Evolutionary conservation across 2,329 filamentous ascomycete species (phyloP), one percentile per base, ranked within the genome.

Genomic region (Macrophomina phaseolina): DNA sequence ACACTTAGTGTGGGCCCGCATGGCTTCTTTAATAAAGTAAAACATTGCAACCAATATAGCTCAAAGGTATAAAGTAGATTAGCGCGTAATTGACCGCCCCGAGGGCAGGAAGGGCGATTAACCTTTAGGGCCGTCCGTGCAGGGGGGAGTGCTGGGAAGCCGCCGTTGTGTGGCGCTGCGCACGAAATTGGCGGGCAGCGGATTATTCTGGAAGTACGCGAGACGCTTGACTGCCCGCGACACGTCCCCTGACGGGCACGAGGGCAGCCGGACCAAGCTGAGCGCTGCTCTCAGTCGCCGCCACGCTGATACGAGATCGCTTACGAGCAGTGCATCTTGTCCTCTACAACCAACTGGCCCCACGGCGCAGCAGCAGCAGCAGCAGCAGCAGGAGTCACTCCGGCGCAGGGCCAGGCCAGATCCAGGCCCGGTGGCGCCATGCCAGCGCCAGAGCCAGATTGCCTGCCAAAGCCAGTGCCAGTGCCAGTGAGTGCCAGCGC

Each of bases 141-240:
- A 71, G 71, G 73, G 71, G 74, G 68, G 68, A 69, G 64, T 34
- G 51, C 51, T 53, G 51, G 51, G 56, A 48, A n/a, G 56, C 58
- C 11, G 58, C 58, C 58, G 58, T 69, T 69, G 65, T 67, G 68
- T 69, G 48, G 56, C 64, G 68, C 65, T 67, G 68, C 63, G 55
- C 40, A 68, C 34, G 55, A 61, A 62, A 61, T 62, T 52, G 46
- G 46, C 42, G 55, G 65, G 55, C 45, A 63, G 49, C 32, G 40
- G 49, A 64, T 58, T 30, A 40, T 64, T 58, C 30, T 45, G 36
- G 58, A 36, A 56, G 46, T 23, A 42, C 48, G 51, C 32, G 36
- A 78, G 77, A 75, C 79, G 78, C 77, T 38, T 38, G 36, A 38
- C 71, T 75, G 61, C 71, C 75, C 61, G 69, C 67, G 63, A 55